Conservation (phyloP, 2,329 filamentous ascomycete species). For the Xylariomycetidae sp. region DNA sequence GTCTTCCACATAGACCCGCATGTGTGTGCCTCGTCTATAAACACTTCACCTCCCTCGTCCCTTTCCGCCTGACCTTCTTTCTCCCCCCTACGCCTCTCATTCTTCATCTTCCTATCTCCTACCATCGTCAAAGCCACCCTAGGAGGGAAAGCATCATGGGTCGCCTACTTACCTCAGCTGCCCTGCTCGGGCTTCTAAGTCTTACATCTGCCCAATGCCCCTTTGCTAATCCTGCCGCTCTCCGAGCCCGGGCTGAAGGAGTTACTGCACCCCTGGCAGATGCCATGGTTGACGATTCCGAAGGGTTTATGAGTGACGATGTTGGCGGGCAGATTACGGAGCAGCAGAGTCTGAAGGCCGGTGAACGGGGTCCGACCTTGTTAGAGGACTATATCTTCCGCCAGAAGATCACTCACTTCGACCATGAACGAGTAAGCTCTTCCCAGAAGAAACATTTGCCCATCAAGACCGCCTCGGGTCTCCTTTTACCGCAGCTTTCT, state of each 20-base stretch:
- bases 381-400: constrained; percentile 61
- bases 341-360: constrained; percentile 62
- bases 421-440: constrained; percentile 50
- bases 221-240: constrained; percentile 25
- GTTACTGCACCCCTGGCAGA: constrained; percentile 20
- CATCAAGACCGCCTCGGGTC: background rate
- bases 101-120: no score
- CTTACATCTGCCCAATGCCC: constrained; percentile 28
- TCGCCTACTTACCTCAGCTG: constrained; percentile 13
- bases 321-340: constrained; percentile 65
- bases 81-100: no score
- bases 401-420: constrained; percentile 56
- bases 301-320: constrained; percentile 59
- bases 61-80: no score
- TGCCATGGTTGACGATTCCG: constrained; percentile 47
- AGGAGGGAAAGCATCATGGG: no score
- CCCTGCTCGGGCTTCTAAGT: constrained; percentile 20
- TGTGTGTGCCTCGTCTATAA: no score
- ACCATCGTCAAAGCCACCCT: no score
- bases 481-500: background rate
- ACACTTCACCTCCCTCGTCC: no score
- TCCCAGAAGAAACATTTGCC: background rate
- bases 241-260: constrained; percentile 20
- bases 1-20: no score
- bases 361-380: constrained; percentile 55